Percentiles rank a stretch among this genome's conserved stretches.
Conservation (phyloP, 805 yeast genomes). For the Trichomonascus vanleenenianus region DNA sequence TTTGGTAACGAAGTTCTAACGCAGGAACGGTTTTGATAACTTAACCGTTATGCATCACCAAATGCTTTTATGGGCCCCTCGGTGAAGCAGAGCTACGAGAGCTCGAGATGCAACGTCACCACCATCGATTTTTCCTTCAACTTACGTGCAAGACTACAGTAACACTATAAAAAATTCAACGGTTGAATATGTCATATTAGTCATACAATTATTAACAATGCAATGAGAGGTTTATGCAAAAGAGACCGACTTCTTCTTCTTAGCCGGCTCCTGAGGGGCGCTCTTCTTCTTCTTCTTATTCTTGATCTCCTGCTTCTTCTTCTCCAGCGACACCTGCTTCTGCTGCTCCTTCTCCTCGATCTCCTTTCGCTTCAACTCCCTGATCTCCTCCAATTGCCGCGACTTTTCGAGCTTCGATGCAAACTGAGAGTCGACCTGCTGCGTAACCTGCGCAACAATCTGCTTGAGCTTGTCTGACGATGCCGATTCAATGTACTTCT, state of each 20-base stretch:
- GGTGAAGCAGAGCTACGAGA: no score
- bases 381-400: constrained; percentile 77
- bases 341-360: constrained; percentile 74
- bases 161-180: not conserved
- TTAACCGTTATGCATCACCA: no score
- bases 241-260: constrained; percentile 13
- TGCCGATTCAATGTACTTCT: constrained; percentile 36
- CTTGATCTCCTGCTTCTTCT: constrained; percentile 69
- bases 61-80: no score
- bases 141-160: no score
- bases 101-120: no score
- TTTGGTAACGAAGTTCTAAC: no score
- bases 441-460: constrained; percentile 73
- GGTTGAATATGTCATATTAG: no score
- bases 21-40: no score
- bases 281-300: constrained; percentile 37
- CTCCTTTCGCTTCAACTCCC: constrained; percentile 81
- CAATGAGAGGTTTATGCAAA: constrained; percentile 8
- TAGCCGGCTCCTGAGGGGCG: constrained; percentile 2
- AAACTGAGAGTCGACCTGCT: constrained; percentile 64
- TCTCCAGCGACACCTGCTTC: constrained; percentile 61
- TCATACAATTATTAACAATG: no score
- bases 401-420: constrained; percentile 90
- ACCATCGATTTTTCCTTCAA: no score
- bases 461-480: constrained; percentile 67